These are phyloP conservation scores for Microbotryomycetes sp. DNA, from an alignment of 1,284 basidiomycete genomes.

Conservation along the genomic window DNA sequence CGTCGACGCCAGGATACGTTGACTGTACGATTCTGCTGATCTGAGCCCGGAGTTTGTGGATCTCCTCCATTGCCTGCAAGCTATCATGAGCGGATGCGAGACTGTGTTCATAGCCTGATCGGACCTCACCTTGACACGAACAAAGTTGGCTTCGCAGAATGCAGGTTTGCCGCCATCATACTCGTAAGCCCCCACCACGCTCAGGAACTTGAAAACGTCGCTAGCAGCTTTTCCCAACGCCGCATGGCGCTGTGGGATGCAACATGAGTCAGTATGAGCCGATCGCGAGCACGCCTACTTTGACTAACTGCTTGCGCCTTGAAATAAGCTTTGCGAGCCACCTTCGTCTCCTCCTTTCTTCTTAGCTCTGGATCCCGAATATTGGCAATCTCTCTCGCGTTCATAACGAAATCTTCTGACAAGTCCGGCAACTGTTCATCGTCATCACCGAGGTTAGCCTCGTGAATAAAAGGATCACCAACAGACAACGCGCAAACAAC, in stretches of 20 bases:
- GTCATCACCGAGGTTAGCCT: slow-evolving; percentile 56
- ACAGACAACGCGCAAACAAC: slow-evolving; percentile 89
- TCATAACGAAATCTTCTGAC: slow-evolving; percentile 41
- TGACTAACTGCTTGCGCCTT: slow-evolving; percentile 62
- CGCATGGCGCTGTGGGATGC: slow-evolving; percentile 56
- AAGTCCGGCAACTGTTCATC: slow-evolving; percentile 46
- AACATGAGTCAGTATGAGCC: not conserved
- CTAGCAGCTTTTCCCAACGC: slow-evolving; percentile 76
- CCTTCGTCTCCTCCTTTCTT: slow-evolving; percentile 61
- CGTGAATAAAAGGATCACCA: slow-evolving; percentile 90
- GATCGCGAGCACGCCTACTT: slow-evolving; percentile 4
- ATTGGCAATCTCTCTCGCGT: slow-evolving; percentile 50
- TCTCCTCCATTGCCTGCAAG: slow-evolving; percentile 91
- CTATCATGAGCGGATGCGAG: slow-evolving; percentile 6
- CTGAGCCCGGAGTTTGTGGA: slow-evolving; percentile 90
- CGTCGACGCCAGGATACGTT: slow-evolving; percentile 59
- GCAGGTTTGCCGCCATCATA: slow-evolving; percentile 68
- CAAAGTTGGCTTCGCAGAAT: slow-evolving; percentile 86
- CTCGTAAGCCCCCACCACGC: slow-evolving; percentile 93
- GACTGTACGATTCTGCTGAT: slow-evolving; percentile 72
- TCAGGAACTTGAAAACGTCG: slow-evolving; percentile 81
- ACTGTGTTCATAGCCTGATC: not conserved
- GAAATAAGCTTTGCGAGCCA: slow-evolving; percentile 67
- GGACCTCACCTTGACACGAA: slow-evolving; percentile 70
- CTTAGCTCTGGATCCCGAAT: slow-evolving; percentile 56